These are phyloP conservation scores for Ophiostoma sp. DNA, from an alignment of 2,329 filamentous ascomycete species.

Conservation along the genomic window DNA sequence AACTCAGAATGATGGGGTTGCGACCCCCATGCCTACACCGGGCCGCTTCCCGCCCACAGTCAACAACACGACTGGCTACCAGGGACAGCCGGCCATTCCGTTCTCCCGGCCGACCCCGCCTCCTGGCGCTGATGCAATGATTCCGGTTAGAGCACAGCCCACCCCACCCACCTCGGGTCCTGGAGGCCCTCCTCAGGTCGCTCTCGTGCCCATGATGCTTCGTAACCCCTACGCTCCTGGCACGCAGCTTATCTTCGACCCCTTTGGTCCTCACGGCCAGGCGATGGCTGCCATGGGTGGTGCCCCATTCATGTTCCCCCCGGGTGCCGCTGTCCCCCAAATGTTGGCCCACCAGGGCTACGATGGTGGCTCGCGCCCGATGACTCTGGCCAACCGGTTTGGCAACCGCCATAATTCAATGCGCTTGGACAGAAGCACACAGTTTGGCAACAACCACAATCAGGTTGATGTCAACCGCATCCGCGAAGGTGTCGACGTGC, in stretches of 20 bases:
- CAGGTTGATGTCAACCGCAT: constrained; percentile 58
- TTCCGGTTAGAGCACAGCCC: constrained; percentile 21
- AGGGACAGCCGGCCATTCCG: not conserved
- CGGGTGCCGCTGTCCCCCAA: not conserved
- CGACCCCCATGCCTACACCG: constrained; percentile 27
- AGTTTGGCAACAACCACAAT: constrained; percentile 49
- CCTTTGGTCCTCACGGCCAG: constrained; percentile 31
- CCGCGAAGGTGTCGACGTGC: constrained; percentile 62
- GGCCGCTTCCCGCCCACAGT: constrained; percentile 23
- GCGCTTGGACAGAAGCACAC: not conserved
- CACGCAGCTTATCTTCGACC: constrained; percentile 35
- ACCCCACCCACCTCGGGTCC: constrained; percentile 26
- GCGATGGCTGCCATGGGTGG: constrained; percentile 29
- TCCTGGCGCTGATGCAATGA: constrained; percentile 1
- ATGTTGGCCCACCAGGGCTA: constrained; percentile 29
- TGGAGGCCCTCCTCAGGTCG: constrained; percentile 33
- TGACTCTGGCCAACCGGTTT: constrained; percentile 27
- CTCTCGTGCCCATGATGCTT: constrained; percentile 37
- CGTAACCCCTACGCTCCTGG: constrained; percentile 32
- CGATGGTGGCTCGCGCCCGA: constrained; percentile 34
- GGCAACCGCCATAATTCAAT: constrained; percentile 43
- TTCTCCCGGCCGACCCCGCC: constrained; percentile 15
- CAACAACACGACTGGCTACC: constrained; percentile 5
- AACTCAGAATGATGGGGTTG: constrained; percentile 19
- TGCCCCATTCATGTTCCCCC: constrained; percentile 23